Conservation (phyloP, 768 basidiomycete species). For the Polyporus arcularius region DNA sequence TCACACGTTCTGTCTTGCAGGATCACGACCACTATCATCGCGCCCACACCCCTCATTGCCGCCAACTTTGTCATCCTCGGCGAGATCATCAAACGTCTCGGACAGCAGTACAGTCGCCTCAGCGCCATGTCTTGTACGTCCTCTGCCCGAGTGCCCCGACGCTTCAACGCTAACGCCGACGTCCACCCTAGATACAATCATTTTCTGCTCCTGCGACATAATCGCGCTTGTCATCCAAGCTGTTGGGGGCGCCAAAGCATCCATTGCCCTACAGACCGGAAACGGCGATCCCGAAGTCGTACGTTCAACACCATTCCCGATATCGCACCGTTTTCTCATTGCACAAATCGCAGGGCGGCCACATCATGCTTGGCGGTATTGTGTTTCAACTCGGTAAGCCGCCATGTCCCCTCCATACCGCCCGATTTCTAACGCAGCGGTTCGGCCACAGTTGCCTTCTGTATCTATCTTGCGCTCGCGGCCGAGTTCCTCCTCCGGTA, state of each 20-base stretch:
- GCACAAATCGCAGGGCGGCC: conserved; percentile 37
- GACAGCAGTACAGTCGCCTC: conserved; percentile 48
- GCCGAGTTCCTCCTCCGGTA: conserved; percentile 48
- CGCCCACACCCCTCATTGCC: conserved; percentile 57
- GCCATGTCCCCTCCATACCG: background rate
- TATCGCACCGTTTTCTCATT: background rate
- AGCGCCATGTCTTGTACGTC: conserved; percentile 44
- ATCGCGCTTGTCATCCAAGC: conserved; percentile 66
- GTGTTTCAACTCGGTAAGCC: conserved; percentile 53
- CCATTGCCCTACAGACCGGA: conserved; percentile 21
- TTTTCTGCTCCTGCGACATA: conserved; percentile 52
- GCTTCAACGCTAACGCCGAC: background rate
- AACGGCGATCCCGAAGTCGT: conserved; percentile 25
- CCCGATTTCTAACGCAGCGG: background rate
- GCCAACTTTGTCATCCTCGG: conserved; percentile 63
- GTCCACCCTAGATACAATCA: conserved; percentile 37
- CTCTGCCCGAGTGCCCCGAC: background rate
- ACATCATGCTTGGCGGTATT: conserved; percentile 67
- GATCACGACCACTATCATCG: conserved; percentile 54
- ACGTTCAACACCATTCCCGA: background rate
- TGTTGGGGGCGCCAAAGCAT: conserved; percentile 58
- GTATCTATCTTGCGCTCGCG: conserved; percentile 41
- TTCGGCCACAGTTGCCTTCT: conserved; percentile 39
- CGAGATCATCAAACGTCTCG: conserved; percentile 44
- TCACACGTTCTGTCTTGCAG: conserved; percentile 28